These are phyloP conservation scores for Monosporascus cannonballus DNA, from an alignment of 2,329 filamentous ascomycete species.

Conservation along the genomic window DNA sequence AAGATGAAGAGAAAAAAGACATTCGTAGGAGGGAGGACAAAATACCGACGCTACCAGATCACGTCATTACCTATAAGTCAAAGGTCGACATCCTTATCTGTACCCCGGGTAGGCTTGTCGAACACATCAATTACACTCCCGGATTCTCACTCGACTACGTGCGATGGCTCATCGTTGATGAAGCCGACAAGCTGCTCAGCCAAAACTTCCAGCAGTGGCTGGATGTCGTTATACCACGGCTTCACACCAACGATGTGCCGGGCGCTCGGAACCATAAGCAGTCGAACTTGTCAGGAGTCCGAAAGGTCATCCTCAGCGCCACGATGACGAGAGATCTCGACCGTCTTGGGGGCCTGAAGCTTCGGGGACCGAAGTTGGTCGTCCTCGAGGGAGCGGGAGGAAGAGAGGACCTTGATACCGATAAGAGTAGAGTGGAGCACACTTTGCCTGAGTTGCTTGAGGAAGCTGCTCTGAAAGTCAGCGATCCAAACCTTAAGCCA, in stretches of 20 bases:
- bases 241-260: slow-evolving; percentile 42
- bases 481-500: slow-evolving; percentile 68
- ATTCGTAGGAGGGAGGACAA: slow-evolving; percentile 23
- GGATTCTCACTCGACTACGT: slow-evolving; percentile 75
- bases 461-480: slow-evolving; percentile 63
- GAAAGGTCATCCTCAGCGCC: slow-evolving; percentile 83
- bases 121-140: slow-evolving; percentile 78
- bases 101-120: slow-evolving; percentile 85
- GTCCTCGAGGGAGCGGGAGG: slow-evolving; percentile 56
- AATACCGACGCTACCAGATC: slow-evolving; percentile 42
- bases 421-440: slow-evolving; percentile 40
- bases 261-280: slow-evolving; percentile 48
- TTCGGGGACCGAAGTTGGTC: slow-evolving; percentile 69
- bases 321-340: slow-evolving; percentile 87
- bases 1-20: slow-evolving; percentile 23
- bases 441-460: slow-evolving; percentile 56
- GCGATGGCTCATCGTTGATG: slow-evolving; percentile 86
- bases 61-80: slow-evolving; percentile 60
- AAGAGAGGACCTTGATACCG: slow-evolving; percentile 21
- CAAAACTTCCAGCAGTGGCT: slow-evolving; percentile 94
- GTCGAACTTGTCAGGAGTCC: slow-evolving; percentile 49
- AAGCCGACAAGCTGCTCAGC: slow-evolving; percentile 85
- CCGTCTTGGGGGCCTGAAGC: slow-evolving; percentile 65
- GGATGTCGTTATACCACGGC: slow-evolving; percentile 59
- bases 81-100: slow-evolving; percentile 85